phyloP scores from a whole-genome alignment of 106 monocot genomes.

The Acorus calamus region DNA sequence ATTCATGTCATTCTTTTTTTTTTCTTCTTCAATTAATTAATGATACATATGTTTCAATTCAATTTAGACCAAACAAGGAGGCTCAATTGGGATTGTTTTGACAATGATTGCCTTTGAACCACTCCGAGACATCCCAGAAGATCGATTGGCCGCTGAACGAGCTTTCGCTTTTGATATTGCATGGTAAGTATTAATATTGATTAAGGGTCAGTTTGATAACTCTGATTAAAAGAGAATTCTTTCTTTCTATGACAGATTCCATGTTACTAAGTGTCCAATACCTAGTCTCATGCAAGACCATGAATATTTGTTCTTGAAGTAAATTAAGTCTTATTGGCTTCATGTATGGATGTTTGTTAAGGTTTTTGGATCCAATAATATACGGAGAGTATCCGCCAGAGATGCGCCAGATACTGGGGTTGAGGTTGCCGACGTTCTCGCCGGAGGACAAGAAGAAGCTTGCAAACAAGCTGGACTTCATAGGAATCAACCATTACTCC shows the following conservation, averaged over 20 bases:
- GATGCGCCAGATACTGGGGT: slow-evolving; percentile 22
- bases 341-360: not conserved
- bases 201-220: too few species aligned
- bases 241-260: too few species aligned
- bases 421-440: slow-evolving; percentile 31
- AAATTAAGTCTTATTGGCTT: too few species aligned
- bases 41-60: not conserved
- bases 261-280: too few species aligned
- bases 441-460: slow-evolving; percentile 19
- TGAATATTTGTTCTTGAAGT: too few species aligned
- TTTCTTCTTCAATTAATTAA: not conserved
- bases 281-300: too few species aligned
- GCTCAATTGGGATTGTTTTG: slow-evolving; percentile 37
- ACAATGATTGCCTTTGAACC: slow-evolving; percentile 29
- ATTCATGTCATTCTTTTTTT: not conserved
- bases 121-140: slow-evolving; percentile 13
- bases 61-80: slow-evolving; percentile 34
- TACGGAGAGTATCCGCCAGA: slow-evolving; percentile 35
- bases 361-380: slow-evolving; percentile 44
- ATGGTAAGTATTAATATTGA: slow-evolving; percentile 19
- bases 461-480: slow-evolving; percentile 40
- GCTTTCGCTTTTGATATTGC: slow-evolving; percentile 21
- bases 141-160: slow-evolving; percentile 18
- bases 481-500: slow-evolving; percentile 52
- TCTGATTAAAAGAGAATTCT: too few species aligned